Evolutionary conservation across 345 rosid species (phyloP), one percentile per base, ranked within the genome.

Genomic region (Salix viminalis): DNA sequence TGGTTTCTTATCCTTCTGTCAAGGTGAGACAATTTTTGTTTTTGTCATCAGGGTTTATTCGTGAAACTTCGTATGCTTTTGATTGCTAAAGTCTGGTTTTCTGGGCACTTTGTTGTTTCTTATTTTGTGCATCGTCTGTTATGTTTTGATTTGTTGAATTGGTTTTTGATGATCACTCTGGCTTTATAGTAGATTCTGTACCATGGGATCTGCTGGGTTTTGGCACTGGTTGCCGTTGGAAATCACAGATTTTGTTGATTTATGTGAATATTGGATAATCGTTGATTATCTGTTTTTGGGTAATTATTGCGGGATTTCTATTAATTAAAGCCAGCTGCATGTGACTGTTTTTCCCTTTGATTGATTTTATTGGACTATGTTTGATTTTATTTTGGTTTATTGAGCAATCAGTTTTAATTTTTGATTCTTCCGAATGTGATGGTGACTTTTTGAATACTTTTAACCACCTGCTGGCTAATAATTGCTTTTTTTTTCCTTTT

Each of bases 1-100:
- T 94, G 81, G 83, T 88, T 24, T 90, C 97, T 19, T 94, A 87
- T 71, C 97, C 98, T 80, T 88, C 98, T 7, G 61, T 92, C 56
- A 75, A 92, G 98, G 98, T 94, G 62, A 14, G 2, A 41, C 52
- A 67, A 16, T 62, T 61, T 15, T 12, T 60, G 12, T 39, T 21
- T 37, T n/a, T 2, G 4, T 16, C 7, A n/a, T 2, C 0, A 7
- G 37, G 14, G 4, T 66, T 66, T 28, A 52, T 66, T 50, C 15
- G 16, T 37, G 39, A 24, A 58, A 23, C 52, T 71, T 44, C 36
- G 16, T 37, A 26, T 24, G 67, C 10, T 65, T 71, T 44, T 19
- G 60, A 62, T 62, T 62, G 15, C 14, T 14, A 4, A 46, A 58
- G 11, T 56, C 12, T 58, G 28, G 58, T 15, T 52, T 52, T 46